Percentiles rank a stretch among this genome's conserved stretches.
phyloP scores from a whole-genome alignment of 129 eudicot genomes.

The Lonicera japonica region DNA sequence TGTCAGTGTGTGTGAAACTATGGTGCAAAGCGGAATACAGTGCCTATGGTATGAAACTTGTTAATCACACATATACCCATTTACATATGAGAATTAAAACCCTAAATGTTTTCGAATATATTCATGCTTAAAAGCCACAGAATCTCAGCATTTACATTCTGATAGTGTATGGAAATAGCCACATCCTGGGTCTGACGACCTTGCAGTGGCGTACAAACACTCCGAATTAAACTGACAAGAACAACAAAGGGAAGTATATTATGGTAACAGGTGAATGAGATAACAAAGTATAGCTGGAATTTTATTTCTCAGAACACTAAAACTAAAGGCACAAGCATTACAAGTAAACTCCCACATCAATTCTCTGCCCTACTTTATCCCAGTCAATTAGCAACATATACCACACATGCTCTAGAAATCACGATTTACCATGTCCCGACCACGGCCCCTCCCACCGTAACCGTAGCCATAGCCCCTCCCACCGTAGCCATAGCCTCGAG shows the following conservation, averaged over 20 bases:
- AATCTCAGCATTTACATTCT: too few relatives aligned
- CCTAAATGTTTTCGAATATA: too few relatives aligned
- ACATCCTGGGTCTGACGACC: too few relatives aligned
- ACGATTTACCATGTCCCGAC: constrained; percentile 38
- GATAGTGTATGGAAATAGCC: too few relatives aligned
- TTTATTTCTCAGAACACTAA: constrained; percentile 8
- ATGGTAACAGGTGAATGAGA: background rate
- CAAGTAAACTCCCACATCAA: constrained; percentile 19
- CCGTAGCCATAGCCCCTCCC: constrained; percentile 46
- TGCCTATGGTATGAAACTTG: too few relatives aligned
- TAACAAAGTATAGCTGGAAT: constrained; percentile 11
- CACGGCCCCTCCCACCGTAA: constrained; percentile 74
- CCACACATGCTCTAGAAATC: constrained; percentile 26
- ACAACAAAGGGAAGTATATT: background rate
- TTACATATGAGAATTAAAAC: too few relatives aligned
- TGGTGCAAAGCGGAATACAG: background rate
- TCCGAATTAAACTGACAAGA: background rate
- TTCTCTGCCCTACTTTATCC: constrained; percentile 5
- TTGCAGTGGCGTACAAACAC: too few relatives aligned
- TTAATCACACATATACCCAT: too few relatives aligned
- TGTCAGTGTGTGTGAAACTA: background rate
- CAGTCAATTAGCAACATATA: background rate
- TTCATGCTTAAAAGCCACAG: too few relatives aligned
- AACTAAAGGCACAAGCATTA: constrained; percentile 24
- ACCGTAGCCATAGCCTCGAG: constrained; percentile 37